phyloP scores from a whole-genome alignment of 176 grass and related monocot genomes.

The Oropetium thomaeum region DNA sequence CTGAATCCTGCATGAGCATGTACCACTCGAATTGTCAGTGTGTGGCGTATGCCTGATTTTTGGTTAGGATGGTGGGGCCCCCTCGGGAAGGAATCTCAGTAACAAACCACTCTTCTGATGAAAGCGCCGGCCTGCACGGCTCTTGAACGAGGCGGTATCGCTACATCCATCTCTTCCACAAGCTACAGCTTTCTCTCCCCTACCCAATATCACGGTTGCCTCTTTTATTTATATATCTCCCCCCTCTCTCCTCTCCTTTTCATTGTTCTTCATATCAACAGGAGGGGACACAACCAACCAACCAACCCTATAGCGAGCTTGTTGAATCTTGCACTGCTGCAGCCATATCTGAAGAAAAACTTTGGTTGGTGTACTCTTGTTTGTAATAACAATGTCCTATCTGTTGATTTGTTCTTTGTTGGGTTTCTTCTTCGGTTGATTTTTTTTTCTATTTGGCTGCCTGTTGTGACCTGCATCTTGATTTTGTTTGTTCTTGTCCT shows the following conservation, averaged over 20 bases:
- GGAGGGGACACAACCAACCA: conserved; percentile 21
- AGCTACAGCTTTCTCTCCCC: conserved; percentile 42
- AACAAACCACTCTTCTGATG: conserved; percentile 58
- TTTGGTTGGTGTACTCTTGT: not conserved
- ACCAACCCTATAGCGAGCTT: not conserved
- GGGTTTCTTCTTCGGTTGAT: not conserved
- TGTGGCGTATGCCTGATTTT: conserved; percentile 22
- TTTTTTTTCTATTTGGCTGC: not conserved
- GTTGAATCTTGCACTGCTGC: not conserved
- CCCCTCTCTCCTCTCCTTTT: not conserved
- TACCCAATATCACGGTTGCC: conserved; percentile 37
- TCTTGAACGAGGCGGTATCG: conserved; percentile 14
- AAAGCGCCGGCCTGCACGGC: conserved; percentile 14
- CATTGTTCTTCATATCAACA: not conserved
- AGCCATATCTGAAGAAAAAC: conserved; percentile 21
- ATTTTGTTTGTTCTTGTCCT: not conserved
- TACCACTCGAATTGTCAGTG: conserved; percentile 41
- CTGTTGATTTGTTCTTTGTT: conserved; percentile 2
- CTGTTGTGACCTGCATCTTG: not conserved
- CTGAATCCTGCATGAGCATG: conserved; percentile 36
- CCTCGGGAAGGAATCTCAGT: conserved; percentile 52
- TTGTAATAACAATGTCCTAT: not conserved
- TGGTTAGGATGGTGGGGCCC: conserved; percentile 38
- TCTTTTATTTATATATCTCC: conserved; percentile 40
- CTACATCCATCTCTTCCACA: too few relatives aligned